Evolutionary conservation across 2,329 filamentous ascomycete genomes (phyloP).

Genomic region (Aspergillus unguis): DNA sequence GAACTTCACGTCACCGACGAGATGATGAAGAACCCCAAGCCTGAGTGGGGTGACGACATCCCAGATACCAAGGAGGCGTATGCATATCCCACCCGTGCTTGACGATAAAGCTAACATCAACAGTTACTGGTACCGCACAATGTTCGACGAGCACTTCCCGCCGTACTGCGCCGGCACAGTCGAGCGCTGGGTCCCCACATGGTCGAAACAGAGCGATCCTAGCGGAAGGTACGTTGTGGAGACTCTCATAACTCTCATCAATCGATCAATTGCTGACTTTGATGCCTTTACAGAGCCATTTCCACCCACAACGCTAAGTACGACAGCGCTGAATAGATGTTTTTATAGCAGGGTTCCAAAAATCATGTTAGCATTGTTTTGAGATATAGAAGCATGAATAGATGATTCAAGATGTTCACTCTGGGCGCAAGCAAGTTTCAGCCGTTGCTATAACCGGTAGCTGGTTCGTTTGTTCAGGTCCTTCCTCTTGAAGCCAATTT

Average conservation of each 20-base stretch:
- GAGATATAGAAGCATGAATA: constrained; percentile 28
- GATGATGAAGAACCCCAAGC: constrained; percentile 97
- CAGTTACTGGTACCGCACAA: constrained; percentile 92
- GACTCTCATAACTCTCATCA: background rate
- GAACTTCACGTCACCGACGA: constrained; percentile 88
- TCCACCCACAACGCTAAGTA: constrained; percentile 74
- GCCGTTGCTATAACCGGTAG: constrained; percentile 6
- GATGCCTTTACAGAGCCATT: constrained; percentile 60
- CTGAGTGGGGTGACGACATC: constrained; percentile 89
- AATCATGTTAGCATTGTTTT: constrained; percentile 17
- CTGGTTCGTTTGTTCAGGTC: constrained; percentile 11
- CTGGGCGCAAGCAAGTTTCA: constrained; percentile 16
- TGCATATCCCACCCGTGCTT: constrained; percentile 31
- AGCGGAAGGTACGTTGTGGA: constrained; percentile 68
- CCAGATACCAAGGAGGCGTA: constrained; percentile 96
- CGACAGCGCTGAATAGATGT: constrained; percentile 44
- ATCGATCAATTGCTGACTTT: background rate
- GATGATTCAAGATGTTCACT: constrained; percentile 20
- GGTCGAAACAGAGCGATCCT: constrained; percentile 94
- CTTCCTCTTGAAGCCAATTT: background rate
- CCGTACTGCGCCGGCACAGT: constrained; percentile 87
- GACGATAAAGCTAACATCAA: constrained; percentile 17
- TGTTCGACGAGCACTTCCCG: constrained; percentile 99
- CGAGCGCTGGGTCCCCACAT: constrained; percentile 94
- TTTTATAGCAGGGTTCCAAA: constrained; percentile 13